A percentile compares a stretch with the other conserved stretches of the same genome.
Evolutionary conservation across 2,329 filamentous ascomycete species (phyloP).

Genomic region (Sclerotinia sclerotiorum): DNA sequence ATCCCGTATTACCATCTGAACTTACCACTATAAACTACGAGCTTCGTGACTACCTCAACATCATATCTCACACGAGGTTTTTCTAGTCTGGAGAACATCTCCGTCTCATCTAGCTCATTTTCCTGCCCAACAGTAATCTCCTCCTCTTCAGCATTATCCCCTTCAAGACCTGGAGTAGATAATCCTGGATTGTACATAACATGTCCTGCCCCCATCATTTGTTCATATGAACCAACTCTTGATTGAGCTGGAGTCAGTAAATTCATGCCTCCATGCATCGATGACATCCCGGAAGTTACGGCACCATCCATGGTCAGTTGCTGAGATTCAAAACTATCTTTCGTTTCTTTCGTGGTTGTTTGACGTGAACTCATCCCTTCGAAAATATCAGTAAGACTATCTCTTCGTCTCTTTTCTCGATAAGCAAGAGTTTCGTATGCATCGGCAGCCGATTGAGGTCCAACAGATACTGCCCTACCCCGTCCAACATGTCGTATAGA

Average conservation of each 20-base stretch:
- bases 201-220: conserved; percentile 70
- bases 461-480: conserved; percentile 81
- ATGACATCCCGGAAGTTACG: conserved; percentile 46
- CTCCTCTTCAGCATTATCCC: conserved; percentile 42
- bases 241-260: conserved; percentile 48
- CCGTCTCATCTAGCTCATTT: conserved; percentile 60
- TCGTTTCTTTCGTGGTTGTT: conserved; percentile 15
- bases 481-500: conserved; percentile 77
- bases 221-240: conserved; percentile 64
- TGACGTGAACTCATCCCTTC: conserved; percentile 29
- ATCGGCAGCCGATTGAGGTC: conserved; percentile 93
- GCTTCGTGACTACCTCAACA: conserved; percentile 96
- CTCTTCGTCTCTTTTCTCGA: conserved; percentile 67
- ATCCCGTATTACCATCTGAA: conserved; percentile 28
- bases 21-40: conserved; percentile 90
- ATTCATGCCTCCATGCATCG: conserved; percentile 42
- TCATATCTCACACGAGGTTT: conserved; percentile 92
- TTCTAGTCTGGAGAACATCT: conserved; percentile 81
- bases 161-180: conserved; percentile 39
- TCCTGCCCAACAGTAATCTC: conserved; percentile 46
- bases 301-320: conserved; percentile 31
- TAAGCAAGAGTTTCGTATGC: conserved; percentile 95
- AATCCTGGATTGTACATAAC: conserved; percentile 42
- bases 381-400: conserved; percentile 47
- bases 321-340: conserved; percentile 26